Evolutionary conservation across 2,329 filamentous ascomycete genomes (phyloP).

Genomic region (Hypoxylon sp.): DNA sequence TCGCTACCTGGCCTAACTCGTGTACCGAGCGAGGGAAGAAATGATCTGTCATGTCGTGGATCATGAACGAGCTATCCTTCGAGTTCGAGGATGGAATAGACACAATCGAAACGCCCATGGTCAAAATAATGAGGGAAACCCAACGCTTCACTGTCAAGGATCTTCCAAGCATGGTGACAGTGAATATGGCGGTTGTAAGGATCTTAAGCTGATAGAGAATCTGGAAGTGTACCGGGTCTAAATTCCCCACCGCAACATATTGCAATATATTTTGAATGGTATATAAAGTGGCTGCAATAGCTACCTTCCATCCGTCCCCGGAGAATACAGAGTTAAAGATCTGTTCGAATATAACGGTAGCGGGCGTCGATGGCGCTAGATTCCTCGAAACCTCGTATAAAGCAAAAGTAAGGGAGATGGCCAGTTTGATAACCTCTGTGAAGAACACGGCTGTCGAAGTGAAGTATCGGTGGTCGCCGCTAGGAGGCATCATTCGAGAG

Average conservation of each 20-base stretch:
- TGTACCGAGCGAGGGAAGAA: slow-evolving; percentile 83
- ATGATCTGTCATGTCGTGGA: slow-evolving; percentile 70
- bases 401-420: slow-evolving; percentile 84
- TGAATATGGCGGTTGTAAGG: slow-evolving; percentile 87
- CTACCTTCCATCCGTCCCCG: slow-evolving; percentile 93
- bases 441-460: slow-evolving; percentile 94
- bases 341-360: slow-evolving; percentile 80
- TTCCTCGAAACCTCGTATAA: slow-evolving; percentile 86
- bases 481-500: slow-evolving; percentile 88
- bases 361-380: slow-evolving; percentile 79
- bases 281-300: slow-evolving; percentile 86
- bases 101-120: slow-evolving; percentile 83
- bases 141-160: slow-evolving; percentile 78
- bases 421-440: slow-evolving; percentile 90
- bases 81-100: slow-evolving; percentile 74
- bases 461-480: slow-evolving; percentile 86
- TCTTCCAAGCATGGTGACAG: slow-evolving; percentile 77
- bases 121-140: slow-evolving; percentile 80
- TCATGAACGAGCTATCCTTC: slow-evolving; percentile 64
- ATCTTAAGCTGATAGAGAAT: slow-evolving; percentile 96
- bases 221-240: slow-evolving; percentile 93
- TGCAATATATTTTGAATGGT: slow-evolving; percentile 94
- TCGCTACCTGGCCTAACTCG: slow-evolving; percentile 73
- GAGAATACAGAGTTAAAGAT: slow-evolving; percentile 84
- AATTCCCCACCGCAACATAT: slow-evolving; percentile 88